A percentile compares a stretch with the other conserved stretches of the same genome.
These are phyloP conservation scores for Rossbeevera mucosa DNA, from an alignment of 768 basidiomycete genomes.

Conservation along the genomic window DNA sequence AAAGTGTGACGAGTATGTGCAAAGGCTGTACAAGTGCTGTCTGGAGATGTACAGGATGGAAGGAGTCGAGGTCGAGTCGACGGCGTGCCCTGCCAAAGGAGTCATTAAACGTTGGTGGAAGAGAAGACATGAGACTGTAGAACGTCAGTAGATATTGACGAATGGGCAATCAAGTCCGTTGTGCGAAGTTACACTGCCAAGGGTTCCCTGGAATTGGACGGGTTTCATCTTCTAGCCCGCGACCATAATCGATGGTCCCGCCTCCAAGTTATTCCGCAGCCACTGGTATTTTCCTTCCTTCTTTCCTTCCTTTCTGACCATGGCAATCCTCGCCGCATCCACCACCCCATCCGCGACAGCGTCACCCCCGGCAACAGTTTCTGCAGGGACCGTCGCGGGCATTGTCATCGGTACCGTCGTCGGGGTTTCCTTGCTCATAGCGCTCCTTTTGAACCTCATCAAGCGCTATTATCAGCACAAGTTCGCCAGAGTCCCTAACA, in stretches of 20 bases:
- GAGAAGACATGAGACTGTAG: constrained; percentile 7
- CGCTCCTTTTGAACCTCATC: constrained; percentile 11
- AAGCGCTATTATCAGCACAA: constrained; percentile 5
- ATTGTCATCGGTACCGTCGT: constrained; percentile 21
- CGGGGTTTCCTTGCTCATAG: constrained; percentile 11
- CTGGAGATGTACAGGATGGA: constrained; percentile 47
- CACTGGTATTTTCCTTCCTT: neutral
- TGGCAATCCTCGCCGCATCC: constrained; percentile 7
- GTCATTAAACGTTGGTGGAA: constrained; percentile 59
- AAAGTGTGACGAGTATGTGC: constrained; percentile 50
- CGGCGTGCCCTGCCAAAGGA: constrained; percentile 54
- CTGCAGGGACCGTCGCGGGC: constrained; percentile 12
- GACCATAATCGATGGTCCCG: neutral
- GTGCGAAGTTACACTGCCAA: constrained; percentile 9
- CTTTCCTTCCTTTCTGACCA: constrained; percentile 2
- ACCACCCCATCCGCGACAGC: constrained; percentile 4
- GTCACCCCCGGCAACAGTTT: neutral
- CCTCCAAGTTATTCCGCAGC: neutral
- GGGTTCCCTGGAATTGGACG: neutral
- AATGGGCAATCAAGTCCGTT: constrained; percentile 3
- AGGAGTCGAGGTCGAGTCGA: constrained; percentile 42
- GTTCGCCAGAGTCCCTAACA: constrained; percentile 18
- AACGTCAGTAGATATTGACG: neutral
- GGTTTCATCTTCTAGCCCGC: neutral
- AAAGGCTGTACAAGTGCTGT: constrained; percentile 60